Evolutionary conservation across 75 land plant genomes (phyloP).

Genomic region (Selaginella tamariscina): DNA sequence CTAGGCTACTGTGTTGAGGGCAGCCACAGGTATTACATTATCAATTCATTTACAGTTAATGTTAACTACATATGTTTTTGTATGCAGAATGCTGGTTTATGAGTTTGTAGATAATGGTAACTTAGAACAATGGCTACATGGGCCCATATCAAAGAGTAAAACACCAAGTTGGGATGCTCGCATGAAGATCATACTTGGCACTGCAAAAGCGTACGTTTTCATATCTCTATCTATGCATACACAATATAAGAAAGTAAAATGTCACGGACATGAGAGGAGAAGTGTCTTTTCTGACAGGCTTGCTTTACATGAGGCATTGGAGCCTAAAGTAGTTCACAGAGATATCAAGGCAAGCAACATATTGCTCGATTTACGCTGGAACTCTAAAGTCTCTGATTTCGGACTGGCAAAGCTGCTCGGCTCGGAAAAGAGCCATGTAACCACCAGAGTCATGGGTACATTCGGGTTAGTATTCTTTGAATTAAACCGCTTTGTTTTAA

Average conservation of each 20-base stretch:
- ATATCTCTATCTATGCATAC: background rate
- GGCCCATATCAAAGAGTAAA: conserved; percentile 36
- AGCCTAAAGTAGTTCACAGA: conserved; percentile 71
- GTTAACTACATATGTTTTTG: background rate
- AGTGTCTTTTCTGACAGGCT: conserved; percentile 29
- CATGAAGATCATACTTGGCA: conserved; percentile 54
- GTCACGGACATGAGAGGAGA: background rate
- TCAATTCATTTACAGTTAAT: no score
- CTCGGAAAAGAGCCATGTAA: conserved; percentile 57
- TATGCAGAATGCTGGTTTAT: conserved; percentile 51
- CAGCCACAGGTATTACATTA: background rate
- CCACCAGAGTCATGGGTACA: conserved; percentile 75
- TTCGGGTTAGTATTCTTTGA: conserved; percentile 41
- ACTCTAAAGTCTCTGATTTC: conserved; percentile 66
- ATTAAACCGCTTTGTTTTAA: background rate
- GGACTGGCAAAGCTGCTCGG: conserved; percentile 66
- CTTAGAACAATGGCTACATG: conserved; percentile 75
- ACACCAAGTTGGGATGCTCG: conserved; percentile 70
- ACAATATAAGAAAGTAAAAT: background rate
- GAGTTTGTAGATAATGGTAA: conserved; percentile 68
- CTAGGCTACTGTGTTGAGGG: background rate
- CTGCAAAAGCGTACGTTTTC: conserved; percentile 61
- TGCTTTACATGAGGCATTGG: conserved; percentile 67
- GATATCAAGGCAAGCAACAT: conserved; percentile 72
- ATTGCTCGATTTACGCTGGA: conserved; percentile 49